A percentile compares a stretch with the other conserved stretches of the same genome.
Evolutionary conservation across 164 flowering plant species (phyloP).

Genomic region (Saururus chinensis): DNA sequence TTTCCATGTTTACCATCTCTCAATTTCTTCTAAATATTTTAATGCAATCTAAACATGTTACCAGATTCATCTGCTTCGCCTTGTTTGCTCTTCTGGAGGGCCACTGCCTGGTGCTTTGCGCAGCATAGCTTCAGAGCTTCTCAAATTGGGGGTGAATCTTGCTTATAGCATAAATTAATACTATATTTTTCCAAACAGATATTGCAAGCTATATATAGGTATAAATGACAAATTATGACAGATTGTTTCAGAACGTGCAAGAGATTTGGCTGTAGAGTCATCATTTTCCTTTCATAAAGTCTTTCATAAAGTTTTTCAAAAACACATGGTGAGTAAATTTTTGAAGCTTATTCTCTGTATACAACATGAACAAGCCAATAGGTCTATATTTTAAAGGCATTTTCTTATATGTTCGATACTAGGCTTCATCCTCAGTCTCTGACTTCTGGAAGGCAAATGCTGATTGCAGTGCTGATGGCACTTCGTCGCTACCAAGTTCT

Average conservation of each 20-base stretch:
- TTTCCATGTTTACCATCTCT: no score
- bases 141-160: constrained; percentile 58
- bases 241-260: constrained; percentile 60
- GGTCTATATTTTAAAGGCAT: neutral
- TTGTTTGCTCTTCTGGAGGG: constrained; percentile 83
- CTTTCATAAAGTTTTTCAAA: constrained; percentile 52
- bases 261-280: constrained; percentile 56
- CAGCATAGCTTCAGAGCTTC: constrained; percentile 59
- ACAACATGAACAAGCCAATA: neutral
- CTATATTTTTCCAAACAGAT: neutral
- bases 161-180: neutral
- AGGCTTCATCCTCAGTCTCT: constrained; percentile 57
- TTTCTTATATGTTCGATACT: neutral
- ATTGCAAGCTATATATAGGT: constrained; percentile 1
- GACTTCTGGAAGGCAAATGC: constrained; percentile 65
- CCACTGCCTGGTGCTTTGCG: constrained; percentile 54
- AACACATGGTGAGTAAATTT: constrained; percentile 43
- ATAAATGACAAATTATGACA: constrained; percentile 21
- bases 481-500: constrained; percentile 49
- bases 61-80: constrained; percentile 90
- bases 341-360: neutral
- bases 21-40: no score
- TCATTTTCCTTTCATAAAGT: constrained; percentile 43
- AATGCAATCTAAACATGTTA: neutral
- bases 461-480: constrained; percentile 34